phyloP scores from a whole-genome alignment of 2,329 filamentous ascomycete genomes.

The Aspergillus versicolor region DNA sequence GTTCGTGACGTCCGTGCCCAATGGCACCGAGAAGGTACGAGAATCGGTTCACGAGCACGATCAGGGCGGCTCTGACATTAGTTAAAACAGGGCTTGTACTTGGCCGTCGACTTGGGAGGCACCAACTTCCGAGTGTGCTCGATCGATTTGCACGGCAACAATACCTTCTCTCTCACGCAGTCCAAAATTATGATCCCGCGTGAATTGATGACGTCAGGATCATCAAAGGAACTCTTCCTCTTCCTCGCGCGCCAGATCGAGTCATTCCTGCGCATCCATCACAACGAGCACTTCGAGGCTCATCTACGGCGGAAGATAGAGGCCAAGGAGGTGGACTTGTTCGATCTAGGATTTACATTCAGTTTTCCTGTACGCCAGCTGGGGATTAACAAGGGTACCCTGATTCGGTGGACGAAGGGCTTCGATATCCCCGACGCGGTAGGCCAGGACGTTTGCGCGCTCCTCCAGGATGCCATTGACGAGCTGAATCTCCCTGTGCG shows the following conservation, averaged over 20 bases:
- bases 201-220: slow-evolving; percentile 85
- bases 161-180: slow-evolving; percentile 89
- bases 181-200: slow-evolving; percentile 89
- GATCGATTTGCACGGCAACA: slow-evolving; percentile 88
- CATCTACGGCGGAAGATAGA: slow-evolving; percentile 62
- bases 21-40: slow-evolving; percentile 91
- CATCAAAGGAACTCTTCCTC: slow-evolving; percentile 79
- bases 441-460: slow-evolving; percentile 88
- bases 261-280: slow-evolving; percentile 79
- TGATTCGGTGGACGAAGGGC: slow-evolving; percentile 98
- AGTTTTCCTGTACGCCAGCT: slow-evolving; percentile 94
- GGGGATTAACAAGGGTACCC: slow-evolving; percentile 89
- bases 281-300: slow-evolving; percentile 79
- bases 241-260: slow-evolving; percentile 95
- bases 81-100: slow-evolving; percentile 74
- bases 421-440: slow-evolving; percentile 95
- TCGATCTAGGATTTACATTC: slow-evolving; percentile 97
- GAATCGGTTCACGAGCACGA: slow-evolving; percentile 2
- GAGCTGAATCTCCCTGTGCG: slow-evolving; percentile 80
- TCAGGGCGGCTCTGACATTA: slow-evolving; percentile 15
- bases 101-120: slow-evolving; percentile 95
- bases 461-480: slow-evolving; percentile 89
- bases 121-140: slow-evolving; percentile 99
- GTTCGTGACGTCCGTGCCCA: slow-evolving; percentile 92
- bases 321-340: slow-evolving; percentile 70